Base-by-base conservation (phyloP, 1,284 basidiomycete genomes). In the Cutaneotrichosporon cyanovorans region DNA sequence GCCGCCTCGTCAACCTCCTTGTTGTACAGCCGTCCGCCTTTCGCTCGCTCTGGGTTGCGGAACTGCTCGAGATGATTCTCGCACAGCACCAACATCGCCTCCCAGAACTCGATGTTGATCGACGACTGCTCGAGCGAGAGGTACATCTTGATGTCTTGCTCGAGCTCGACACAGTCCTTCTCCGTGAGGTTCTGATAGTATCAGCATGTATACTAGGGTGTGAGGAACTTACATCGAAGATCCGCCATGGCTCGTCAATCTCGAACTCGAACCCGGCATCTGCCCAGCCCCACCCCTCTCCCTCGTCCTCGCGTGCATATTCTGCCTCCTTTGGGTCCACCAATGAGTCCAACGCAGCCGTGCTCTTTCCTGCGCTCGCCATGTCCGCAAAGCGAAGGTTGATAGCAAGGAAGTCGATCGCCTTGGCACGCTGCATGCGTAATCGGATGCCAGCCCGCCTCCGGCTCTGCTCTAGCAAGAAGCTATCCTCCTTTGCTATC, bases 31-130 rank as follows among this genome's bases (percentile, higher is more conserved):
- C 60, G 48, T 2, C 65, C 65, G 22, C 65, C 46, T 74, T 71
- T 37, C 22, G 62, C 62, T 30, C 57, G 64, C 3, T 71, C 66
- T 4, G 72, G 65, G 40, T 78, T 60, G 75, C 77, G 68, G 45
- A 92, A 79, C 44, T 80, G 78, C 39, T 91, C 88, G n/a, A 97
- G 72, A 38, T 84, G 81, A 68, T 96, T 87, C 64, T 92, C 86
- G 71, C 91, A 96, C 2, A 99, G 83, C 9, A 95, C 85, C 79
- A 93, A 85, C 87, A 98, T 93, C 58, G 93, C 87, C 51, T 90
- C 87, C 95, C 95, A 99, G 68, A 97, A 98, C 58, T 97, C 92
- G 48, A 92, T 80, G 65, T 93, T 92, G 33, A 81, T 74, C 12
- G 89, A 82, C 16, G 80, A 79, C 59, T 84, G 83, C 67, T 99